Base-by-base conservation (phyloP, 2,329 filamentous ascomycete species). In the Fusarium hainanense region DNA sequence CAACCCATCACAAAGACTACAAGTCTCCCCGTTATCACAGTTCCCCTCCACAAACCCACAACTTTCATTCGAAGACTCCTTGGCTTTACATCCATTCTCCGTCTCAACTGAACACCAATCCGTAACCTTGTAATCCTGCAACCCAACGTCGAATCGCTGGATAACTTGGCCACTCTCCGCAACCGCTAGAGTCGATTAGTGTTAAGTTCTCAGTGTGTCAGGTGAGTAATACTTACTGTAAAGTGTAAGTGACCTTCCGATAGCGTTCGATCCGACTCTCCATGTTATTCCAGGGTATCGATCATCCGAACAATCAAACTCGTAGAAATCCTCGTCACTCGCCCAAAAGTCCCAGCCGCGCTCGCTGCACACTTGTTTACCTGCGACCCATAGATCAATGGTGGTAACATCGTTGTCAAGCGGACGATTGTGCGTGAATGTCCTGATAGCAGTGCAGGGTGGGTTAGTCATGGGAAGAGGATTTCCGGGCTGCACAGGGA, bases 201-300 rank as follows among this genome's bases (percentile, higher is more conserved):
- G 7, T 9, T 13, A 16, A 6, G n/a, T 21, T 7, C 4, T 6
- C 13, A 5, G 12, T 14, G 3, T 4, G 7, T 0, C 21, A 1
- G n/a, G 7, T 20, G 0, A 11, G 12, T 20, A 1, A 14, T 10
- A 43, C 41, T 43, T 43, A 23, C 41, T 43, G n/a, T 21, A 43
- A 7, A 43, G 41, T 4, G 12, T 43, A 4, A 23, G 41, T 9
- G 20, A 9, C 1, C 4, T 43, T 43, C 41, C 41, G 13, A 43
- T 21, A 2, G 20, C 41, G 13, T 43, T 21, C 0, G 13, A 21
- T 23, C 41, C 41, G 12, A 43, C 41, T 21, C 8, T 9, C 41
- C 41, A 43, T 5, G 41, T 43, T 16, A 43, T 14, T 10, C 12
- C 20, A 21, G 41, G 41, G 7, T 23, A 42, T 16, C 13, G 41